A percentile compares a stretch with the other conserved stretches of the same genome.
Conservation (phyloP, 768 basidiomycete genomes). For the Collybia sordida region DNA sequence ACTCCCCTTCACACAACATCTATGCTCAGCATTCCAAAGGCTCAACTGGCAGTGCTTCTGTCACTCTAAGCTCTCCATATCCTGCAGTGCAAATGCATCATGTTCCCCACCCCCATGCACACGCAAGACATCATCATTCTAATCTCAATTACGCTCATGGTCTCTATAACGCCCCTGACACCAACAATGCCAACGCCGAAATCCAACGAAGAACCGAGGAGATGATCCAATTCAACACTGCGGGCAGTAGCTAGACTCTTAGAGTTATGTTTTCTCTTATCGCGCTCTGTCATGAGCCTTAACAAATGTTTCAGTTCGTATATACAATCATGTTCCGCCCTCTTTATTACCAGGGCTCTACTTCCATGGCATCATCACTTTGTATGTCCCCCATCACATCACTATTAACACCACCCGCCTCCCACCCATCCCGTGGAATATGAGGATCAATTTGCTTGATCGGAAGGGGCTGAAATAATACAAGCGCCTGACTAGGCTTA, state of each 20-base stretch:
- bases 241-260: conserved; percentile 13
- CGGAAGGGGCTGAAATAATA: conserved; percentile 50
- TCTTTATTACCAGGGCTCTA: conserved; percentile 34
- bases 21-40: conserved; percentile 13
- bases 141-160: conserved; percentile 39
- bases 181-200: conserved; percentile 30
- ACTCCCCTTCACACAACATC: conserved; percentile 16
- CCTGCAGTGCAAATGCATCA: conserved; percentile 69
- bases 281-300: conserved; percentile 15
- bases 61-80: conserved; percentile 61
- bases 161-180: conserved; percentile 36
- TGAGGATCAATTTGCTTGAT: too few species aligned
- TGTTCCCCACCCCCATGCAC: conserved; percentile 77
- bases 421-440: background rate
- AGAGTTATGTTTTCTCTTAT: conserved; percentile 15
- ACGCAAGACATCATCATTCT: conserved; percentile 70
- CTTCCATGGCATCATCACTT: conserved; percentile 52
- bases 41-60: conserved; percentile 32
- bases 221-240: conserved; percentile 47
- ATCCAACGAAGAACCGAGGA: conserved; percentile 43
- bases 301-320: conserved; percentile 15
- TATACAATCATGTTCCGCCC: conserved; percentile 13
- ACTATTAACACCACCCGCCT: background rate
- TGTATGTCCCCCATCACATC: conserved; percentile 14
- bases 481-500: conserved; percentile 44